Percentiles rank a stretch among this genome's conserved stretches.
These are phyloP conservation scores for Pulveroboletus frians DNA, from an alignment of 768 basidiomycete genomes.

Conservation along the genomic window DNA sequence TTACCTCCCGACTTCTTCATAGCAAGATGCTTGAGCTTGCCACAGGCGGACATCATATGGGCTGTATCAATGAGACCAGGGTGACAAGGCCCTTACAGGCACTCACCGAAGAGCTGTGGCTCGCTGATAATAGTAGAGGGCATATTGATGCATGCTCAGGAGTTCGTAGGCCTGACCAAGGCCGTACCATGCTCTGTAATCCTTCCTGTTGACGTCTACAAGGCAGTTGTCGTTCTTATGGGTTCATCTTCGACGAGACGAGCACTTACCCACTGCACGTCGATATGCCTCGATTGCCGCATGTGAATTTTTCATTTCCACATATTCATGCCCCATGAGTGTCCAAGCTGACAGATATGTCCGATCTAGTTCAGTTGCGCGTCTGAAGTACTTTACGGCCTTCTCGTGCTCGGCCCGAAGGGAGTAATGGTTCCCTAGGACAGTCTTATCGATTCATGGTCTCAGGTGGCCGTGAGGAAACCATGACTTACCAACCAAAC, in stretches of 20 bases:
- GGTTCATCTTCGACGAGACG: not conserved
- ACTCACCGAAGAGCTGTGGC: conserved; percentile 84
- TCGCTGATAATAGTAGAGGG: conserved; percentile 93
- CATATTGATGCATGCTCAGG: conserved; percentile 94
- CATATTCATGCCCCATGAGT: conserved; percentile 97
- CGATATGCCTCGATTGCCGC: conserved; percentile 98
- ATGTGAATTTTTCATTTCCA: conserved; percentile 99
- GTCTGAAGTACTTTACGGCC: conserved; percentile 90
- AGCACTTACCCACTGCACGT: conserved; percentile 80
- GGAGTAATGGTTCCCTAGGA: conserved; percentile 93
- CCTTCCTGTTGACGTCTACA: conserved; percentile 90
- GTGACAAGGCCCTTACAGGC: not conserved
- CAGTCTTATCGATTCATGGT: not conserved
- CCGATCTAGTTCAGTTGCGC: conserved; percentile 91
- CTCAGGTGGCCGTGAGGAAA: not conserved
- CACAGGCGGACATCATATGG: conserved; percentile 96
- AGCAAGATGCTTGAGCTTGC: conserved; percentile 92
- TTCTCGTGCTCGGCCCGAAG: conserved; percentile 91
- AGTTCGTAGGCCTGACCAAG: conserved; percentile 97
- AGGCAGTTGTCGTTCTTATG: not conserved
- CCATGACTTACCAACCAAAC: conserved; percentile 72
- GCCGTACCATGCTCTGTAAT: conserved; percentile 98
- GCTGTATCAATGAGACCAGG: conserved; percentile 35
- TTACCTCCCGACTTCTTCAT: conserved; percentile 85
- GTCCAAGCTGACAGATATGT: conserved; percentile 98